Percentiles rank a stretch among this genome's conserved stretches.
phyloP scores from a whole-genome alignment of 2,329 filamentous ascomycete genomes.

The Colletotrichum caudatum region DNA sequence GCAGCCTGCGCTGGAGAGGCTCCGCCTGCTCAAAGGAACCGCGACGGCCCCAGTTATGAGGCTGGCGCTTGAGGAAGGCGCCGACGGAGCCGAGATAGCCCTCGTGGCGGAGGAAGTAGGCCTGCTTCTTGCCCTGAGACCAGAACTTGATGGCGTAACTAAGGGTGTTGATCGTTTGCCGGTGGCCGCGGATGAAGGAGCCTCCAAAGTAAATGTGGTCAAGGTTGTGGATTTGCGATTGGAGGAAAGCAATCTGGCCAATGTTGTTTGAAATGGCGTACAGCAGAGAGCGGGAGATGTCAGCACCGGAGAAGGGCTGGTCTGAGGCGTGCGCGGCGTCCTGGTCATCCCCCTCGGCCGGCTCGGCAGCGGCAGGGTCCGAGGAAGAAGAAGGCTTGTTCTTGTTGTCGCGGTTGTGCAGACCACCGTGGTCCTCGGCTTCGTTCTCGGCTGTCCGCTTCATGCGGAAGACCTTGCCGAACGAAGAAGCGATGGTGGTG shows the following conservation, averaged over 20 bases:
- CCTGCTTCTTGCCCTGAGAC: conserved; percentile 93
- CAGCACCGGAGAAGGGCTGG: conserved; percentile 76
- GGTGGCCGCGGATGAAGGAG: conserved; percentile 94
- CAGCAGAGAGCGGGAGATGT: conserved; percentile 90
- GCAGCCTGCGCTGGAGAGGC: conserved; percentile 28
- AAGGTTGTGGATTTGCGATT: conserved; percentile 92
- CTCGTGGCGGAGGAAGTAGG: conserved; percentile 95
- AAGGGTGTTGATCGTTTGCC: conserved; percentile 97
- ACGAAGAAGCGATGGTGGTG: conserved; percentile 94
- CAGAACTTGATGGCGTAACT: conserved; percentile 98
- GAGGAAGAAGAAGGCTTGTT: conserved; percentile 44
- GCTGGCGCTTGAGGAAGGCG: conserved; percentile 92
- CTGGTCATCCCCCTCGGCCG: conserved; percentile 14
- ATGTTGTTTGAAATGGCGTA: conserved; percentile 99
- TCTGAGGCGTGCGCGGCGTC: conserved; percentile 46
- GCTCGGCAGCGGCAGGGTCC: conserved; percentile 28
- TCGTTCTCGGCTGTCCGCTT: conserved; percentile 85
- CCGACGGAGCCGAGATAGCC: conserved; percentile 95
- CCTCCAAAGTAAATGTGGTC: conserved; percentile 98
- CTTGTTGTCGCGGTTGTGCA: conserved; percentile 63
- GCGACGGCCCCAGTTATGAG: conserved; percentile 88
- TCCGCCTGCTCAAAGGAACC: conserved; percentile 75
- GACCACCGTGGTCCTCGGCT: conserved; percentile 77
- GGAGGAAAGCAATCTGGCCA: conserved; percentile 96
- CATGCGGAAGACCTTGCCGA: conserved; percentile 96